Conservation (phyloP, 2,329 filamentous ascomycete species). For the Nemania serpens region DNA sequence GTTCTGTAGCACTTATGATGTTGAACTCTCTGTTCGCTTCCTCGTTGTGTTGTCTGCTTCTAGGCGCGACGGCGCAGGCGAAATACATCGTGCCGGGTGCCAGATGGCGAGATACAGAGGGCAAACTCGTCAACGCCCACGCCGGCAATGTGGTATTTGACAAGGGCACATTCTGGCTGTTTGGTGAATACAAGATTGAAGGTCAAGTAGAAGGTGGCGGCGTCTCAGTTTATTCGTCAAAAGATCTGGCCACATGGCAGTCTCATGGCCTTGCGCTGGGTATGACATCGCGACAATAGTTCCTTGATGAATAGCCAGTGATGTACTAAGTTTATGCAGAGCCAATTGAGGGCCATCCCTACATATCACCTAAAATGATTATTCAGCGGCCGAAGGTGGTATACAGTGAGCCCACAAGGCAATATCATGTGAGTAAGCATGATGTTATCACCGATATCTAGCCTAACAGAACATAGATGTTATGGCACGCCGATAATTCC, state of each 20-base stretch:
- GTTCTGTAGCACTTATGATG: constrained; percentile 4
- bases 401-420: constrained; percentile 56
- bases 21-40: neutral
- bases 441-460: neutral
- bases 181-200: constrained; percentile 65
- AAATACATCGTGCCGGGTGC: constrained; percentile 67
- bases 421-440: constrained; percentile 57
- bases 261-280: constrained; percentile 60
- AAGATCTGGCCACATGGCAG: constrained; percentile 64
- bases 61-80: constrained; percentile 37
- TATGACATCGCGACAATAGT: constrained; percentile 37
- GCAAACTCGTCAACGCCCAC: constrained; percentile 65
- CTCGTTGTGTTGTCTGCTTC: constrained; percentile 23
- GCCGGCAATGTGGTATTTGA: constrained; percentile 61
- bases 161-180: constrained; percentile 61
- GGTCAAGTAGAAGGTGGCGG: constrained; percentile 64
- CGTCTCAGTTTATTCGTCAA: constrained; percentile 64
- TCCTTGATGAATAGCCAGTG: neutral
- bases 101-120: constrained; percentile 64
- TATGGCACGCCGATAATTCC: constrained; percentile 65
- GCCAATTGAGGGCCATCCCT: constrained; percentile 58
- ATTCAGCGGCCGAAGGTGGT: constrained; percentile 68
- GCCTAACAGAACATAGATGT: constrained; percentile 44
- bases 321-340: constrained; percentile 39
- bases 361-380: constrained; percentile 59